These are phyloP conservation scores for Plasmodium ovale DNA, from an alignment of 169 alveolate genomes.

Conservation along the genomic window DNA sequence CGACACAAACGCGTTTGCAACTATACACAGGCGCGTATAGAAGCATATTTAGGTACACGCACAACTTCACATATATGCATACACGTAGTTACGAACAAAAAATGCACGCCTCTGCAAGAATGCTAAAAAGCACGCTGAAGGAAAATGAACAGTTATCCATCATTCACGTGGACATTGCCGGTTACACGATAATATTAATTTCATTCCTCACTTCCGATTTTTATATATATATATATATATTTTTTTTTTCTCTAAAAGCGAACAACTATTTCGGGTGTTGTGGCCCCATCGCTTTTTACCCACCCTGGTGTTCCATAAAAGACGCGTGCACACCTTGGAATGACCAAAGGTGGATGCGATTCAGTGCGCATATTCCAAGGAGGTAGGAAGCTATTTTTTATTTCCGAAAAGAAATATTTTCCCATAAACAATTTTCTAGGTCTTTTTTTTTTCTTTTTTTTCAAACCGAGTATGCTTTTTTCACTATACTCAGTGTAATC, in stretches of 20 bases:
- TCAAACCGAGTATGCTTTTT: background rate
- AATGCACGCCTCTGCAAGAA: too few relatives aligned
- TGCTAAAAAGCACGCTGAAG: too few relatives aligned
- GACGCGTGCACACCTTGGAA: conserved; percentile 1
- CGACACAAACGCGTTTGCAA: too few relatives aligned
- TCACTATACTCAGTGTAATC: conserved; percentile 10
- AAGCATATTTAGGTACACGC: background rate
- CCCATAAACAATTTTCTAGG: conserved; percentile 68
- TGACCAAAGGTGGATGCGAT: conserved; percentile 1
- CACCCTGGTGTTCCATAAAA: background rate
- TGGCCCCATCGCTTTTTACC: background rate
- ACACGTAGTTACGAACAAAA: background rate
- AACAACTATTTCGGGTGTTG: conserved; percentile 52
- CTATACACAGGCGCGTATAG: background rate
- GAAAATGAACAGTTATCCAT: too few relatives aligned
- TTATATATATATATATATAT: too few relatives aligned
- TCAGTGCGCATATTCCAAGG: conserved; percentile 5
- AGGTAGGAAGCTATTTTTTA: conserved; percentile 17
- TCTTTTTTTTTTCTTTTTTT: conserved; percentile 19
- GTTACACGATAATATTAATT: too few relatives aligned
- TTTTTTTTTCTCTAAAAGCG: conserved; percentile 1
- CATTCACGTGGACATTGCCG: too few relatives aligned
- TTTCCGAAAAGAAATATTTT: conserved; percentile 58
- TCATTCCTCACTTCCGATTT: too few relatives aligned
- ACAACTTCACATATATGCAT: background rate